A percentile compares a stretch with the other conserved stretches of the same genome.
These are phyloP conservation scores for Aspergillus homomorphus DNA, from an alignment of 495 filamentous ascomycete genomes.

Conservation along the genomic window DNA sequence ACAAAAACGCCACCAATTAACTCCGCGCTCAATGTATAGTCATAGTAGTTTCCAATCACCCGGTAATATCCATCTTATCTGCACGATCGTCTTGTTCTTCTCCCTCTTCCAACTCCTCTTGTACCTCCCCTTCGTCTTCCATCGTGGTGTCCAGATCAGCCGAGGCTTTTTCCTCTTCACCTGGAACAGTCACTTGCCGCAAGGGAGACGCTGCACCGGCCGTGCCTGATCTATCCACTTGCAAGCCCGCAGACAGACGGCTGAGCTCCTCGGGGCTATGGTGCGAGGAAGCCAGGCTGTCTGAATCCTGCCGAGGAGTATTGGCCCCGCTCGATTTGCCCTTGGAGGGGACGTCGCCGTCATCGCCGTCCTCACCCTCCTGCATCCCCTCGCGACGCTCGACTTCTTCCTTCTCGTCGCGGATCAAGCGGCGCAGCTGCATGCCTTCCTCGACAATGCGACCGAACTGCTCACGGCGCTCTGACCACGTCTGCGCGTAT, in stretches of 20 bases:
- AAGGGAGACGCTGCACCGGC: slow-evolving; percentile 40
- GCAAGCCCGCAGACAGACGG: slow-evolving; percentile 32
- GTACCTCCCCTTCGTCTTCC: slow-evolving; percentile 65
- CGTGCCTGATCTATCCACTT: slow-evolving; percentile 33
- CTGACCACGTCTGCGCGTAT: slow-evolving; percentile 80
- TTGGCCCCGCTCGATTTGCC: slow-evolving; percentile 52
- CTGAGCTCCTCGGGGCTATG: slow-evolving; percentile 44
- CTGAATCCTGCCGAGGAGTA: slow-evolving; percentile 63
- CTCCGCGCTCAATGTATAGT: slow-evolving; percentile 33
- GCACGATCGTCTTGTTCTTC: slow-evolving; percentile 49
- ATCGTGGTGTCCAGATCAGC: slow-evolving; percentile 49
- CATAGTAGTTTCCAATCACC: slow-evolving; percentile 12
- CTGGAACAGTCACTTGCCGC: slow-evolving; percentile 33
- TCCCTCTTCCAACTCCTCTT: slow-evolving; percentile 46
- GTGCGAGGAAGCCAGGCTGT: slow-evolving; percentile 47
- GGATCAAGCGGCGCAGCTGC: slow-evolving; percentile 78
- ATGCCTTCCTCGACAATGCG: slow-evolving; percentile 88
- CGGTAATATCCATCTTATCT: slow-evolving; percentile 71
- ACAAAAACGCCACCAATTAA: slow-evolving; percentile 31
- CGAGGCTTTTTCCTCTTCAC: slow-evolving; percentile 31
- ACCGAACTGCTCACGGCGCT: slow-evolving; percentile 83
- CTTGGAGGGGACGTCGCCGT: slow-evolving; percentile 57
- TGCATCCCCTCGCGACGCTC: slow-evolving; percentile 76
- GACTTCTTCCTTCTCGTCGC: slow-evolving; percentile 92
- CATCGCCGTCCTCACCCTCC: slow-evolving; percentile 68